Conservation (phyloP, 192 early-diverging fungal genomes). For the Dissophora globulifera region DNA sequence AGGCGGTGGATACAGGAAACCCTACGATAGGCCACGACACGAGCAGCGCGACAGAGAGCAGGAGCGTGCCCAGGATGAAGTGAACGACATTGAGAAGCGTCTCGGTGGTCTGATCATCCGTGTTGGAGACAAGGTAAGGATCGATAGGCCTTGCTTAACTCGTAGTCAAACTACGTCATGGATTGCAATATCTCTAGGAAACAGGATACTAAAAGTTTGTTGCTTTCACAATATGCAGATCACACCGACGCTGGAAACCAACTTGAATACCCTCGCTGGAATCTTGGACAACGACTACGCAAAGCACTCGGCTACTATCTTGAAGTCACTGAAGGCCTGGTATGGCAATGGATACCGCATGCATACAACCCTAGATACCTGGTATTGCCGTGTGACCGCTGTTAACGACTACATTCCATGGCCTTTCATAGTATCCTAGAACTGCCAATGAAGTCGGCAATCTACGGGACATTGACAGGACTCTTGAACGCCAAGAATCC, state of each 20-base stretch:
- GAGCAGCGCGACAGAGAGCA: slow-evolving; percentile 43
- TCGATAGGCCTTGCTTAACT: neutral
- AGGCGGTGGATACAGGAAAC: slow-evolving; percentile 30
- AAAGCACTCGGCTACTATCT: slow-evolving; percentile 70
- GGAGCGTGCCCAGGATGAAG: slow-evolving; percentile 56
- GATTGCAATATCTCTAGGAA: no score
- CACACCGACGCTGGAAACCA: slow-evolving; percentile 69
- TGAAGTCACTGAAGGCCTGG: slow-evolving; percentile 72
- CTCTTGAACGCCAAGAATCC: slow-evolving; percentile 81
- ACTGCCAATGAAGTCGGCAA: slow-evolving; percentile 75
- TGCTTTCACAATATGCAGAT: slow-evolving; percentile 38
- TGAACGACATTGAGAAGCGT: slow-evolving; percentile 72
- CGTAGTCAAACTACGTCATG: no score
- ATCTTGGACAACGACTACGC: slow-evolving; percentile 77
- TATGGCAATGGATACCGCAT: slow-evolving; percentile 38
- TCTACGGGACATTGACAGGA: slow-evolving; percentile 86
- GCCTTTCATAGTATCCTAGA: slow-evolving; percentile 66
- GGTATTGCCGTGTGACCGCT: no score
- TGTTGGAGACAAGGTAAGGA: slow-evolving; percentile 74
- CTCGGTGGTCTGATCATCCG: slow-evolving; percentile 78
- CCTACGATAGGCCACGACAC: slow-evolving; percentile 37
- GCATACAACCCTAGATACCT: no score
- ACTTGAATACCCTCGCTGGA: slow-evolving; percentile 73
- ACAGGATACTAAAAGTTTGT: neutral
- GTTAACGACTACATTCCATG: no score